Percentiles rank a stretch among this genome's conserved stretches.
Conservation (phyloP, 2,329 filamentous ascomycete genomes). For the Trichoderma harzianum region DNA sequence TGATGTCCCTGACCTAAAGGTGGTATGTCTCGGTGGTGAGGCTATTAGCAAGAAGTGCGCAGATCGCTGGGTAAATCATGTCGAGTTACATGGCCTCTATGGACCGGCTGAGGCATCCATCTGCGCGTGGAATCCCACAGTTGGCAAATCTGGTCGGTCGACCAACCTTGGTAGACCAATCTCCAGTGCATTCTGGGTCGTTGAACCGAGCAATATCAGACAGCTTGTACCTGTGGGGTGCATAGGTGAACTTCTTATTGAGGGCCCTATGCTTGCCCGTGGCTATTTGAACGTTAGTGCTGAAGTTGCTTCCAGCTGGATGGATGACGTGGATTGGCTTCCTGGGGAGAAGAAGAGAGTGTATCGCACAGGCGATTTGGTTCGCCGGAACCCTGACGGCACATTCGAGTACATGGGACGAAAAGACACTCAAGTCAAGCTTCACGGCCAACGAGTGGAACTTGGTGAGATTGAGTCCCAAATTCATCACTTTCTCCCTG, state of each 20-base stretch:
- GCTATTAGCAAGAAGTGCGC: slow-evolving; percentile 12
- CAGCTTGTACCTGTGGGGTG: slow-evolving; percentile 21
- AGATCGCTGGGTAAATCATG: slow-evolving; percentile 10
- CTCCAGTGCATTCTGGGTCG: slow-evolving; percentile 22
- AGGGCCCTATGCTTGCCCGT: slow-evolving; percentile 23
- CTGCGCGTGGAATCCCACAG: slow-evolving; percentile 12
- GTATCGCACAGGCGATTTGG: slow-evolving; percentile 8
- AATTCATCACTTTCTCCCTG: background rate
- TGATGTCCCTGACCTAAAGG: slow-evolving; percentile 8
- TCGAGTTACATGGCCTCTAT: slow-evolving; percentile 9
- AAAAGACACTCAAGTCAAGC: slow-evolving; percentile 14
- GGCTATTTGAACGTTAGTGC: slow-evolving; percentile 18
- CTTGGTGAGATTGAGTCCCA: slow-evolving; percentile 18
- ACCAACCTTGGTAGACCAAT: slow-evolving; percentile 17
- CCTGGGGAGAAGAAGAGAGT: background rate
- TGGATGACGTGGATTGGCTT: slow-evolving; percentile 9
- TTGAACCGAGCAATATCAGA: slow-evolving; percentile 18
- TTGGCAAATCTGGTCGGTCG: slow-evolving; percentile 7
- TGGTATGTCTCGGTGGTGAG: slow-evolving; percentile 15
- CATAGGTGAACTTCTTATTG: slow-evolving; percentile 24
- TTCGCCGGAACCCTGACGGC: background rate
- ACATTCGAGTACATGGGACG: slow-evolving; percentile 13
- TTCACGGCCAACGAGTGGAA: slow-evolving; percentile 9
- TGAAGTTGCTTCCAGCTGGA: slow-evolving; percentile 10
- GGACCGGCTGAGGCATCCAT: slow-evolving; percentile 17